Percentiles rank a stretch among this genome's conserved stretches.
Conservation (phyloP, 2,329 filamentous ascomycete genomes). For the Verticillium longisporum region DNA sequence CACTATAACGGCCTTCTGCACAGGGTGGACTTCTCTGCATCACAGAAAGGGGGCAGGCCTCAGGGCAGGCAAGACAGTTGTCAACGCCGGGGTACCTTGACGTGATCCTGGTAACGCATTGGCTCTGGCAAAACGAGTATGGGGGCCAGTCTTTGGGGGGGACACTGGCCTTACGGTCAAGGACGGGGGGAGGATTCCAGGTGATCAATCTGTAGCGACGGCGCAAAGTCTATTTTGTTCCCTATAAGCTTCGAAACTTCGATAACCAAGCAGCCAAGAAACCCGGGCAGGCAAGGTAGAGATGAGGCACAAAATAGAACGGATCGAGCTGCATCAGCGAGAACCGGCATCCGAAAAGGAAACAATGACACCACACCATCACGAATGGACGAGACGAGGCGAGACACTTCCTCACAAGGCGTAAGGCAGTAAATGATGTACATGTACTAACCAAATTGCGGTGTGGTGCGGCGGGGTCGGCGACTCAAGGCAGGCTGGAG, state of each 20-base stretch:
- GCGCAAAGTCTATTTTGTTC: conserved; percentile 9
- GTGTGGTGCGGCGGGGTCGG: not conserved
- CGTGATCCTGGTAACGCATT: not conserved
- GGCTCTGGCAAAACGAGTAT: not conserved
- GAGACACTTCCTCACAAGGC: not conserved
- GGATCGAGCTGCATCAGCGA: not conserved
- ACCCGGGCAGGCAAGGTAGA: not conserved
- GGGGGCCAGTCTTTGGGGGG: not conserved
- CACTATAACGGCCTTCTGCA: too few species aligned
- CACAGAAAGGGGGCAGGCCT: not conserved
- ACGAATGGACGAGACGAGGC: not conserved
- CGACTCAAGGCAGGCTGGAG: not conserved
- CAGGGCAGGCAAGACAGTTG: not conserved
- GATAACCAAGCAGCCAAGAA: not conserved
- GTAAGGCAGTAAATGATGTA: not conserved
- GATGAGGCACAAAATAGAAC: not conserved
- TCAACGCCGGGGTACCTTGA: not conserved
- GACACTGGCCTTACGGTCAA: too few species aligned
- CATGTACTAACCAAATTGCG: not conserved
- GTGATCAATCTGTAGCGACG: not conserved
- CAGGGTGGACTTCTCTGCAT: too few species aligned
- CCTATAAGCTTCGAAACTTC: conserved; percentile 2
- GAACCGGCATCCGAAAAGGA: not conserved
- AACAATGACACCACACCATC: not conserved
- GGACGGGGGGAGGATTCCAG: not conserved